Conservation (phyloP, 192 early-diverging fungal species). For the Coemansia sp. region DNA sequence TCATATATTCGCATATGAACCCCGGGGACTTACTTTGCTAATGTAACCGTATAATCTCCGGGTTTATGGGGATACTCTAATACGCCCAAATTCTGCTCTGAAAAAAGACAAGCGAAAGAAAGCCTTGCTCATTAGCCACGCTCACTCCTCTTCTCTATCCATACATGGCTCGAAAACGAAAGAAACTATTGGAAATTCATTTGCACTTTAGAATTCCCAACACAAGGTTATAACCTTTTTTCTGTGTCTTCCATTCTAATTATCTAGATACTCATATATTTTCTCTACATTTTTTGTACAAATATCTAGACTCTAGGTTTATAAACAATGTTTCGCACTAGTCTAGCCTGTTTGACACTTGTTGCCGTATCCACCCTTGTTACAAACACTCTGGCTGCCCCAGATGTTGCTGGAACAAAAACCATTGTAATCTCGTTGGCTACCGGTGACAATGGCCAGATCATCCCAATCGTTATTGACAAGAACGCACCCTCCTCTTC, state of each 20-base stretch:
- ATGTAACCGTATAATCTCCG: too few species aligned
- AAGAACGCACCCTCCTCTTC: slow-evolving; percentile 6
- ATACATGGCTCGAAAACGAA: neutral
- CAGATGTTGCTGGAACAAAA: slow-evolving; percentile 38
- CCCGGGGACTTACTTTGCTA: too few species aligned
- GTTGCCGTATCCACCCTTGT: slow-evolving; percentile 1
- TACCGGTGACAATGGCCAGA: slow-evolving; percentile 27
- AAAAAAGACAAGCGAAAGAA: neutral
- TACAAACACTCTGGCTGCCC: slow-evolving; percentile 5
- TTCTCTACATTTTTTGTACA: neutral
- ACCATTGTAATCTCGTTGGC: slow-evolving; percentile 44
- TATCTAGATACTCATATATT: neutral
- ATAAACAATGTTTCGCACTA: neutral
- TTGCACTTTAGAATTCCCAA: too few species aligned
- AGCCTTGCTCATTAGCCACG: slow-evolving; percentile 8
- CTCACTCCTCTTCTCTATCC: neutral
- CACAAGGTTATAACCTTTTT: too few species aligned
- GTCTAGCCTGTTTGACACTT: neutral
- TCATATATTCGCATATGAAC: neutral
- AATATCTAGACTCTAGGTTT: too few species aligned
- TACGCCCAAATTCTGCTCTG: too few species aligned
- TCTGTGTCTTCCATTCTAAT: neutral
- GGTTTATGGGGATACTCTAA: too few species aligned
- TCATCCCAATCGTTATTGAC: slow-evolving; percentile 30
- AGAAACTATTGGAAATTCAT: neutral